Percentiles rank a stretch among this genome's conserved stretches.
Evolutionary conservation across 108 stramenopile genomes (phyloP).

Genomic region (Skeletonema marinoi): DNA sequence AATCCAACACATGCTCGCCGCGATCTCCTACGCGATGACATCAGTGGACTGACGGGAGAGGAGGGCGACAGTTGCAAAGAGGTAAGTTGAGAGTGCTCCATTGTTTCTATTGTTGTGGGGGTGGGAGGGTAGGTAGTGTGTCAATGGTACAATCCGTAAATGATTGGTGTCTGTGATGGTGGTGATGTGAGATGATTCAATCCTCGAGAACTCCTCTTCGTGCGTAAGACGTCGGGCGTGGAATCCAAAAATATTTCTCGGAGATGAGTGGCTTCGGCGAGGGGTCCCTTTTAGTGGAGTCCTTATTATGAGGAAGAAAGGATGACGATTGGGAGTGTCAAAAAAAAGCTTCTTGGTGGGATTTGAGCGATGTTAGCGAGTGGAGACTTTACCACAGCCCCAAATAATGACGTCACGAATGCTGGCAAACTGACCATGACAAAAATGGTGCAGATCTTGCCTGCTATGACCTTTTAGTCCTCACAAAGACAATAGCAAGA

Average conservation of each 20-base stretch:
- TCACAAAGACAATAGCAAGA: too few relatives aligned
- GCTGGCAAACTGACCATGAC: too few relatives aligned
- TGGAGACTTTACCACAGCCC: too few relatives aligned
- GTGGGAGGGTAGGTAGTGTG: not conserved
- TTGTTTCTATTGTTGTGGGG: not conserved
- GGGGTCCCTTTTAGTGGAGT: not conserved
- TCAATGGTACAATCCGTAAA: not conserved
- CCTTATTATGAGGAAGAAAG: too few relatives aligned
- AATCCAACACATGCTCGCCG: conserved; percentile 8
- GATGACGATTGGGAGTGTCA: too few relatives aligned
- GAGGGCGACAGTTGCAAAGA: not conserved
- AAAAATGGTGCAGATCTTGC: too few relatives aligned
- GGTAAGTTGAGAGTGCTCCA: conserved; percentile 8
- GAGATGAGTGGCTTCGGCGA: not conserved
- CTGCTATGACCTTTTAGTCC: too few relatives aligned
- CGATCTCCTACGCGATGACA: not conserved
- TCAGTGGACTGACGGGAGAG: not conserved
- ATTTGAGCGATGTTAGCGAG: too few relatives aligned
- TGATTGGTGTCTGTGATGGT: not conserved
- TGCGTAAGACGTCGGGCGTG: not conserved
- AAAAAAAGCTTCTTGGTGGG: too few relatives aligned
- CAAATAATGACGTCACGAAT: too few relatives aligned
- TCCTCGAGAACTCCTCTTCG: not conserved
- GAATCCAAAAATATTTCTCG: not conserved
- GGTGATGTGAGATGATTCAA: not conserved